Evolutionary conservation across 257 asterid species (phyloP).

Genomic region (Solanum megistacrolobum): DNA sequence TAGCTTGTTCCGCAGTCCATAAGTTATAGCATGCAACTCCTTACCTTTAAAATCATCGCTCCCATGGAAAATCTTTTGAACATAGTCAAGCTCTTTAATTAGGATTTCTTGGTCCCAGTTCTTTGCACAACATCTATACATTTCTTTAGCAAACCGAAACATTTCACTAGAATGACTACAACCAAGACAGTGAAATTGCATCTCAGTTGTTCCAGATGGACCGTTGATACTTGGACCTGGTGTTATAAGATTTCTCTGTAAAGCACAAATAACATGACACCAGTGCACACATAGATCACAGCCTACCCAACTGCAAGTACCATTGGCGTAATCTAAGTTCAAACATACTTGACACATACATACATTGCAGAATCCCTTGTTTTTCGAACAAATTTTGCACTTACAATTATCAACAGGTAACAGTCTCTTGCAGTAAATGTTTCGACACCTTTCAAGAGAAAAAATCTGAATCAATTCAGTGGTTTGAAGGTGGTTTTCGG

Average conservation of each 20-base stretch:
- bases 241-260: neutral
- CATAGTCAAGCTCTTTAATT: conserved; percentile 81
- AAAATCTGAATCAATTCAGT: conserved; percentile 64
- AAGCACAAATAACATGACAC: conserved; percentile 15
- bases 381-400: conserved; percentile 59
- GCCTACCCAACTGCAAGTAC: conserved; percentile 97
- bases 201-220: conserved; percentile 58
- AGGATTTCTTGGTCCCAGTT: conserved; percentile 61
- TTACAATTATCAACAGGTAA: conserved; percentile 88
- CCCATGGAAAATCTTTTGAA: conserved; percentile 46
- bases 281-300: conserved; percentile 89
- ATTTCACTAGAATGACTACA: conserved; percentile 84
- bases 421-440: conserved; percentile 53
- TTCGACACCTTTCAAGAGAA: conserved; percentile 67
- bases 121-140: conserved; percentile 60
- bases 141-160: conserved; percentile 93
- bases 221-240: conserved; percentile 28
- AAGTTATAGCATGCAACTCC: conserved; percentile 61
- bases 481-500: conserved; percentile 27
- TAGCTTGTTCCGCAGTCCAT: conserved; percentile 56
- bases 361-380: conserved; percentile 81
- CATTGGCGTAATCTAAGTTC: conserved; percentile 72
- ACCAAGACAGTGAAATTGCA: conserved; percentile 84
- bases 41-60: conserved; percentile 82
- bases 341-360: conserved; percentile 95